Conservation (phyloP, 2,329 filamentous ascomycete species). For the Gnomoniopsis sp. region DNA sequence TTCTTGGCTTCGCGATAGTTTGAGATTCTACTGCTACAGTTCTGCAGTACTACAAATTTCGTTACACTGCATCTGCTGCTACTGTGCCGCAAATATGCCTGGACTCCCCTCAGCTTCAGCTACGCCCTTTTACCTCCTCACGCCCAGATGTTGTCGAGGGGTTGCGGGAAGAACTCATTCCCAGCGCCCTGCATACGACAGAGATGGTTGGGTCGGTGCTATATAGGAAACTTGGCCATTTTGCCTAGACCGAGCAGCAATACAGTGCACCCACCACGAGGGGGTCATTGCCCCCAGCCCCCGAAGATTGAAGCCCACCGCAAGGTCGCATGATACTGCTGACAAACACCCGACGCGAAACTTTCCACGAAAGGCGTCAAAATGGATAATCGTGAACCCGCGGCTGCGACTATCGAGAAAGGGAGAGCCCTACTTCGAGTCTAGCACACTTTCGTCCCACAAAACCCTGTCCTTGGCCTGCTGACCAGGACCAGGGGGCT, state of each 20-base stretch:
- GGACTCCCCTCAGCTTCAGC: neutral
- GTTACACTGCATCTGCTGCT: neutral
- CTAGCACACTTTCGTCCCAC: conserved; percentile 3
- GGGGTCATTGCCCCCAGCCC: neutral
- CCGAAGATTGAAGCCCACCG: neutral
- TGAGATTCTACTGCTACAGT: neutral
- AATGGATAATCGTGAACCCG: conserved; percentile 10
- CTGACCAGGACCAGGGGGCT: conserved; percentile 17
- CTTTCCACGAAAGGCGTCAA: neutral
- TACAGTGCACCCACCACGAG: no score
- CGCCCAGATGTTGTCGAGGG: neutral
- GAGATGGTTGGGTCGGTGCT: neutral
- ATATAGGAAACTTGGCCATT: neutral
- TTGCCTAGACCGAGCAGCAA: neutral
- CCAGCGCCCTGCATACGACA: neutral
- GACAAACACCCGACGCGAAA: neutral
- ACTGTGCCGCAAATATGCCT: conserved; percentile 13
- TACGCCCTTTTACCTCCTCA: no score
- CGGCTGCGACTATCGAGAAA: conserved; percentile 15
- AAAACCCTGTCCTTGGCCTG: conserved; percentile 10
- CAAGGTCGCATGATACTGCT: neutral
- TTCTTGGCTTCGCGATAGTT: neutral
- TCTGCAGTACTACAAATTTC: no score
- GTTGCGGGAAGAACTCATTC: neutral
- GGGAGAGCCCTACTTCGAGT: conserved; percentile 4